phyloP scores from a whole-genome alignment of 1,284 basidiomycete genomes.

The Rhodotorula sp. region DNA sequence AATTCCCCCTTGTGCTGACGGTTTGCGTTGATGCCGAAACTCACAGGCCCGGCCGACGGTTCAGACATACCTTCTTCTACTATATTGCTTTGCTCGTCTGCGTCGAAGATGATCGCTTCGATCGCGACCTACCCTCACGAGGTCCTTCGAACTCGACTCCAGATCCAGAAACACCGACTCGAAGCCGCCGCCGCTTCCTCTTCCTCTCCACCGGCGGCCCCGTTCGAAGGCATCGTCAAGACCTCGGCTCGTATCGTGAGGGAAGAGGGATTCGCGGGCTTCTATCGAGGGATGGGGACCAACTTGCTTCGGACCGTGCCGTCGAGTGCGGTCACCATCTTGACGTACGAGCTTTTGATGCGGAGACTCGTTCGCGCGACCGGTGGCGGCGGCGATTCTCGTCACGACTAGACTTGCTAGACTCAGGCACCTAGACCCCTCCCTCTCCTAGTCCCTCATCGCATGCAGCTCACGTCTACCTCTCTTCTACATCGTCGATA shows the following conservation, averaged over 20 bases:
- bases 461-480: background rate
- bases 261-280: constrained; percentile 78
- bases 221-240: constrained; percentile 60
- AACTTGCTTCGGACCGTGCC: constrained; percentile 90
- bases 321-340: constrained; percentile 86
- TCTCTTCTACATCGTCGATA: background rate
- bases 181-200: background rate
- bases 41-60: constrained; percentile 50
- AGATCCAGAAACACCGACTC: constrained; percentile 63
- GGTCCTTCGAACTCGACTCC: constrained; percentile 85
- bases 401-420: background rate
- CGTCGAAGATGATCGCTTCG: constrained; percentile 90
- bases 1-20: too few relatives aligned
- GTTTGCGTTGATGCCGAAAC: too few relatives aligned
- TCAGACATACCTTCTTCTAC: constrained; percentile 62
- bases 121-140: constrained; percentile 94
- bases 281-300: constrained; percentile 85
- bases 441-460: background rate
- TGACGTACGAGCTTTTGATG: constrained; percentile 66
- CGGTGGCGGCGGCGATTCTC: background rate
- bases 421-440: background rate
- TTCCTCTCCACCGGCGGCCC: background rate
- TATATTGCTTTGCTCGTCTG: constrained; percentile 80
- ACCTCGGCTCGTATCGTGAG: constrained; percentile 68
- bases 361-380: background rate